phyloP scores from a whole-genome alignment of 2,329 filamentous ascomycete genomes.

The Paraphoma chrysanthemicola region DNA sequence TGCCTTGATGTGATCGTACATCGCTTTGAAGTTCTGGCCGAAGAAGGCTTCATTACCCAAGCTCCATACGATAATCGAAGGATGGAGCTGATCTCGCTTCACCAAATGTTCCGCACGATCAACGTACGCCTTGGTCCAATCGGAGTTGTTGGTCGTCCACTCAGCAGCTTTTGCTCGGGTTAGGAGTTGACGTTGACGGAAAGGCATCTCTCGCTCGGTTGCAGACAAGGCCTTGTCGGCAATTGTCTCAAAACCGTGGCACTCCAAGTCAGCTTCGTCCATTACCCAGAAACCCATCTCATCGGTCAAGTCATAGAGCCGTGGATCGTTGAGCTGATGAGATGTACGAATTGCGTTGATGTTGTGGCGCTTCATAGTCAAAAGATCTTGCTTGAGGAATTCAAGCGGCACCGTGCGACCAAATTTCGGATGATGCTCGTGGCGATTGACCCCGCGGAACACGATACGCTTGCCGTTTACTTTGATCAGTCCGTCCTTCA shows the following conservation, averaged over 20 bases:
- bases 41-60: constrained; percentile 78
- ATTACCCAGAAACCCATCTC: constrained; percentile 73
- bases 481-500: constrained; percentile 65
- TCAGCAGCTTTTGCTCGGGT: constrained; percentile 62
- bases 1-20: constrained; percentile 68
- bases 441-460: constrained; percentile 71
- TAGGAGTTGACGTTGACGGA: constrained; percentile 66
- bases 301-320: constrained; percentile 66
- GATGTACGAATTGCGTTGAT: constrained; percentile 74
- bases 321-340: constrained; percentile 71
- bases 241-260: constrained; percentile 53
- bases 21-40: constrained; percentile 70
- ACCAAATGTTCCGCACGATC: constrained; percentile 71
- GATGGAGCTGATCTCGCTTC: constrained; percentile 73
- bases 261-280: constrained; percentile 61
- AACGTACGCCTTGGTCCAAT: constrained; percentile 69
- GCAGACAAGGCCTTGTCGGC: constrained; percentile 33
- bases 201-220: constrained; percentile 56
- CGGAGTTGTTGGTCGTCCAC: constrained; percentile 67
- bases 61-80: constrained; percentile 76
- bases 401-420: constrained; percentile 70
- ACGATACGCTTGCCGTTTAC: constrained; percentile 69
- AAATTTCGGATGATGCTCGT: constrained; percentile 71
- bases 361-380: constrained; percentile 74
- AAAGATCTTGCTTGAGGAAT: constrained; percentile 67